Percentiles rank a stretch among this genome's conserved stretches.
Evolutionary conservation across 2,329 filamentous ascomycete genomes (phyloP).

Genomic region (Epichloe uncinata): DNA sequence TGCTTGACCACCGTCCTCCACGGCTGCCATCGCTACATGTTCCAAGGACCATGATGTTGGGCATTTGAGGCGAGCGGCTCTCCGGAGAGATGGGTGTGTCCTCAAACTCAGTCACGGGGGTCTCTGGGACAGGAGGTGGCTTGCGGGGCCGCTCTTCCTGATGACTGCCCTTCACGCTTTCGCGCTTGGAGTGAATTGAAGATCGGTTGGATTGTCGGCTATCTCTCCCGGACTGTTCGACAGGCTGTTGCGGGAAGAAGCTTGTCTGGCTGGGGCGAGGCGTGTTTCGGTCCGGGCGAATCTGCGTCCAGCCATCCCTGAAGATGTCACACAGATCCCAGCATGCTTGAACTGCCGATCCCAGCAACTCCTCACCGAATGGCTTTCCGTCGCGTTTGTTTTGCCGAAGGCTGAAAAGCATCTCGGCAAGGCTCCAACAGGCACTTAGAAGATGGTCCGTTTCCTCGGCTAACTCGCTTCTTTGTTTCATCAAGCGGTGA

Average conservation of each 20-base stretch:
- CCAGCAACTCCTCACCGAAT: slow-evolving; percentile 71
- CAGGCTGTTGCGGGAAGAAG: slow-evolving; percentile 44
- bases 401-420: slow-evolving; percentile 82
- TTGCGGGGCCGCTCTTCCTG: slow-evolving; percentile 36
- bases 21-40: slow-evolving; percentile 46
- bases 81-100: slow-evolving; percentile 76
- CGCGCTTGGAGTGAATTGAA: slow-evolving; percentile 36
- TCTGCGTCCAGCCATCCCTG: slow-evolving; percentile 80
- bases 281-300: slow-evolving; percentile 73
- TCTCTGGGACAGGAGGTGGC: slow-evolving; percentile 55
- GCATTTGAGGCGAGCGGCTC: slow-evolving; percentile 59
- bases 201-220: slow-evolving; percentile 38
- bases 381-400: slow-evolving; percentile 60
- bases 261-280: slow-evolving; percentile 67
- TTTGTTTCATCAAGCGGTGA: slow-evolving; percentile 92
- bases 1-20: slow-evolving; percentile 68
- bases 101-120: slow-evolving; percentile 84
- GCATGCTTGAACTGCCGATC: slow-evolving; percentile 81
- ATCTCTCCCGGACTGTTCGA: slow-evolving; percentile 34
- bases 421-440: slow-evolving; percentile 84
- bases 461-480: slow-evolving; percentile 63
- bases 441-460: slow-evolving; percentile 73
- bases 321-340: slow-evolving; percentile 94
- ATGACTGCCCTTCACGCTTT: slow-evolving; percentile 34
- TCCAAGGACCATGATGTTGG: slow-evolving; percentile 79